Percentiles rank a stretch among this genome's conserved stretches.
Conservation (phyloP, 768 basidiomycete species). For the Peribolospora baueri region DNA sequence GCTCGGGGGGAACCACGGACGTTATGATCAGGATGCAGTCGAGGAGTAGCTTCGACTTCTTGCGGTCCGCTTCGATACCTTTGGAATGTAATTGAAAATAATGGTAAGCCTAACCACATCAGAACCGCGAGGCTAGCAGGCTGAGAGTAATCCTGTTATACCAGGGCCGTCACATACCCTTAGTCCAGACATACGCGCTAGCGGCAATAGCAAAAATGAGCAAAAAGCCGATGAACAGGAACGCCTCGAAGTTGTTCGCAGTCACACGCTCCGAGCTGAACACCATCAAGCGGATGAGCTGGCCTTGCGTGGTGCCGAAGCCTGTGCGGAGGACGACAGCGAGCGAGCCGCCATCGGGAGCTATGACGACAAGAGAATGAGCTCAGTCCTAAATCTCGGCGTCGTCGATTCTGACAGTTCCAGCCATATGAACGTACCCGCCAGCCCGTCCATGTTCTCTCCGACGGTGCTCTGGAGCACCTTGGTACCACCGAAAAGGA, state of each 20-base stretch:
- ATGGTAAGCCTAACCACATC: not conserved
- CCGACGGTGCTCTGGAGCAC: constrained; percentile 48
- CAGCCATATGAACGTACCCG: constrained; percentile 17
- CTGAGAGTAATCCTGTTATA: no score
- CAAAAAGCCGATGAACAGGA: constrained; percentile 93
- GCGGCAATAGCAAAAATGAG: constrained; percentile 94
- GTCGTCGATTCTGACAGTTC: not conserved
- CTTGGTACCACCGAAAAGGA: constrained; percentile 93
- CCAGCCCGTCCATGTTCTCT: constrained; percentile 12
- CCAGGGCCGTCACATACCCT: constrained; percentile 31
- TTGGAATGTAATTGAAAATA: not conserved
- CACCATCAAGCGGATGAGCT: constrained; percentile 94
- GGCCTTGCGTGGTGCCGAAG: constrained; percentile 91
- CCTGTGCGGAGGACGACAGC: constrained; percentile 83
- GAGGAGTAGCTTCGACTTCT: constrained; percentile 79
- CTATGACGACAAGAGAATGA: constrained; percentile 5
- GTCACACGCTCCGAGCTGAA: constrained; percentile 92
- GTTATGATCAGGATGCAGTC: constrained; percentile 94
- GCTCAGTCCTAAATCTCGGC: not conserved
- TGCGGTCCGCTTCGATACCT: constrained; percentile 78
- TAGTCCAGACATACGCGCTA: constrained; percentile 93
- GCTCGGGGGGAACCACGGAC: constrained; percentile 86
- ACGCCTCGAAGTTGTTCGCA: constrained; percentile 83
- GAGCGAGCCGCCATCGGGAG: constrained; percentile 78
- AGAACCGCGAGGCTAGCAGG: not conserved